Percentiles rank a stretch among this genome's conserved stretches.
Evolutionary conservation across 208 protist species (phyloP).

Genomic region (Zelonia costaricensis): DNA sequence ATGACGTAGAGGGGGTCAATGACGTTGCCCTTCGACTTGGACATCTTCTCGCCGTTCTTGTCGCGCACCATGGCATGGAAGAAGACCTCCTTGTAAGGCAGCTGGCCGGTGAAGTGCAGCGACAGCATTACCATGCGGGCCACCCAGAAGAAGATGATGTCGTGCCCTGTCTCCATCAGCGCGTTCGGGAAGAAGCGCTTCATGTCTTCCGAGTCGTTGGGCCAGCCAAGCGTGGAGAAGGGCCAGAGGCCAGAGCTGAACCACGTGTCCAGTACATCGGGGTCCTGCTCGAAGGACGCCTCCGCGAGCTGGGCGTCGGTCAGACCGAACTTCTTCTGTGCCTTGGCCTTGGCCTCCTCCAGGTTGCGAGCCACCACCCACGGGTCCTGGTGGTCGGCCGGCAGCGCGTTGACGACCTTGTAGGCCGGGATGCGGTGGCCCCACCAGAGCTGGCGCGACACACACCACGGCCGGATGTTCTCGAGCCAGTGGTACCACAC

Average conservation of each 20-base stretch:
- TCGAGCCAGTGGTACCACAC: conserved; percentile 98
- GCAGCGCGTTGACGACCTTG: conserved; percentile 59
- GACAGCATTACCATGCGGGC: conserved; percentile 99
- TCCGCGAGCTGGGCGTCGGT: conserved; percentile 55
- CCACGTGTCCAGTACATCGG: conserved; percentile 99
- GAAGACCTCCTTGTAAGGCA: conserved; percentile 98
- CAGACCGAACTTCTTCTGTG: conserved; percentile 80
- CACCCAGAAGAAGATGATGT: conserved; percentile 99
- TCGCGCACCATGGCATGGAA: conserved; percentile 99
- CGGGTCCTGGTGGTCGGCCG: conserved; percentile 44
- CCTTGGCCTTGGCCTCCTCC: conserved; percentile 95
- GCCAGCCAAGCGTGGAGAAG: conserved; percentile 98
- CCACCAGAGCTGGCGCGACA: conserved; percentile 99
- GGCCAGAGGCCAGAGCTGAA: conserved; percentile 99
- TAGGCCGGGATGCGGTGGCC: conserved; percentile 99
- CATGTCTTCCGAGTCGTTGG: conserved; percentile 91
- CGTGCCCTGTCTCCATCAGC: conserved; percentile 99
- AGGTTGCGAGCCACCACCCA: conserved; percentile 95
- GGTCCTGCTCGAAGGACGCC: conserved; percentile 94
- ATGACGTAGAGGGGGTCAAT: conserved; percentile 99
- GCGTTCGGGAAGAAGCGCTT: conserved; percentile 96
- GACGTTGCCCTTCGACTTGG: conserved; percentile 99
- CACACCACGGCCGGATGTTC: conserved; percentile 97
- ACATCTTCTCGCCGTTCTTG: conserved; percentile 99
- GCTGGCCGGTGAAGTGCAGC: conserved; percentile 93